Percentiles rank a stretch among this genome's conserved stretches.
Conservation (phyloP, 2,329 filamentous ascomycete species). For the Cladosporium cucumerinum region DNA sequence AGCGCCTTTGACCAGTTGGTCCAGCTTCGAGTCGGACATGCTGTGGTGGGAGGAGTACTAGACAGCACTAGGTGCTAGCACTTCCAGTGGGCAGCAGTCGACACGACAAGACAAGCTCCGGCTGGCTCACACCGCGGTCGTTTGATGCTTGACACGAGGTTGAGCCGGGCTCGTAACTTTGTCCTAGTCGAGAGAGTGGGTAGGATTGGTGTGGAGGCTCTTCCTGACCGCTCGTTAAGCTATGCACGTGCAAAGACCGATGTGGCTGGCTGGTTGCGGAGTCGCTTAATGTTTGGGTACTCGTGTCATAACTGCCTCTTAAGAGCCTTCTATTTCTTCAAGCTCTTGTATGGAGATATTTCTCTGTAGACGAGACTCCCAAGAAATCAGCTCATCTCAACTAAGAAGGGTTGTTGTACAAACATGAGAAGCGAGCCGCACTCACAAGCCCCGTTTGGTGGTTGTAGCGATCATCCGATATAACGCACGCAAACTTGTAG, state of each 20-base stretch:
- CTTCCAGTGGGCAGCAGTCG: background rate
- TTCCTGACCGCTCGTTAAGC: background rate
- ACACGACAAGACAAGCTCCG: background rate
- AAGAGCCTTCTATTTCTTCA: too few species aligned
- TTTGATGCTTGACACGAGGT: background rate
- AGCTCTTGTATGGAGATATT: too few species aligned
- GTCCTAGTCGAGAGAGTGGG: background rate
- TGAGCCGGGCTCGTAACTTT: background rate
- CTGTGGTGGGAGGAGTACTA: background rate
- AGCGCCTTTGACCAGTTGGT: slow-evolving; percentile 70
- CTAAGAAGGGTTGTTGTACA: too few species aligned
- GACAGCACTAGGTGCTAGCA: background rate
- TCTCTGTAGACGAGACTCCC: too few species aligned
- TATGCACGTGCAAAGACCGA: background rate
- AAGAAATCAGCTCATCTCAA: too few species aligned
- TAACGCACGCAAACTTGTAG: too few species aligned
- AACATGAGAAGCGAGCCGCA: too few species aligned
- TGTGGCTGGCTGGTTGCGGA: too few species aligned
- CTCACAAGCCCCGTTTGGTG: too few species aligned
- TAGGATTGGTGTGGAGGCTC: slow-evolving; percentile 1
- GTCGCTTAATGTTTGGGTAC: too few species aligned
- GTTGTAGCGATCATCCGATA: too few species aligned
- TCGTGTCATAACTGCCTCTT: too few species aligned
- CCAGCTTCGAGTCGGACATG: slow-evolving; percentile 22
- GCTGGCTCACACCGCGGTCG: background rate